Evolutionary conservation across 805 yeast genomes (phyloP).

Genomic region (Ogataea nakhonphanomensis): DNA sequence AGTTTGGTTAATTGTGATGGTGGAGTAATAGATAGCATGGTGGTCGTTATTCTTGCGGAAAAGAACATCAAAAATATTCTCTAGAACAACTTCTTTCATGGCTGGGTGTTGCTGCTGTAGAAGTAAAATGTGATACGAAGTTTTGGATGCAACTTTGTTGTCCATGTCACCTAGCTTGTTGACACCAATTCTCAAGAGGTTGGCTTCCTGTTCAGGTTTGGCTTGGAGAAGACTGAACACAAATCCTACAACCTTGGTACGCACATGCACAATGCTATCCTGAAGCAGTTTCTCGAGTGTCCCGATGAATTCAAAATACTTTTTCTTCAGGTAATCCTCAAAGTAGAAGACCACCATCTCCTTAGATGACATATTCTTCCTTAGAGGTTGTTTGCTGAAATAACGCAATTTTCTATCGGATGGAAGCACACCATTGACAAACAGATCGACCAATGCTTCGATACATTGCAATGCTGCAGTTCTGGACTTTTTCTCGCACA

Average conservation of each 20-base stretch:
- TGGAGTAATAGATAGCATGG: constrained; percentile 84
- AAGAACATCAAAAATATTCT: constrained; percentile 75
- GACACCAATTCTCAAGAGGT: constrained; percentile 80
- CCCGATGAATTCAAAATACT: constrained; percentile 72
- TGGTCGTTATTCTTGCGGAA: constrained; percentile 75
- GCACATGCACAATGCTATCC: constrained; percentile 86
- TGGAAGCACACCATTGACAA: constrained; percentile 79
- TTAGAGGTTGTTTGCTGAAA: constrained; percentile 72
- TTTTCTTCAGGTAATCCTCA: constrained; percentile 82
- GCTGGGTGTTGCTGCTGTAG: constrained; percentile 92
- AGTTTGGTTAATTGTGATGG: constrained; percentile 88
- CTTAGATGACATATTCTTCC: constrained; percentile 42
- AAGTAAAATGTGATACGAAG: constrained; percentile 76
- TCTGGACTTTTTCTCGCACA: constrained; percentile 88
- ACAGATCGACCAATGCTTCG: constrained; percentile 84
- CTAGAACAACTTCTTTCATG: constrained; percentile 80
- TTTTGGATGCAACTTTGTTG: constrained; percentile 83
- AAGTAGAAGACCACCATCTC: constrained; percentile 74
- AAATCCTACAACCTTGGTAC: constrained; percentile 71
- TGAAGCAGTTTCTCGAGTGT: constrained; percentile 78
- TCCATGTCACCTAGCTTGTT: constrained; percentile 94
- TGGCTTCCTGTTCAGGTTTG: constrained; percentile 96
- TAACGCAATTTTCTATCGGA: constrained; percentile 78
- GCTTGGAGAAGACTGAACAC: constrained; percentile 75
- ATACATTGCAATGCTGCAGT: constrained; percentile 90